Percentiles rank a stretch among this genome's conserved stretches.
phyloP scores from a whole-genome alignment of 2,329 filamentous ascomycete species.

The Colletotrichum agaves region DNA sequence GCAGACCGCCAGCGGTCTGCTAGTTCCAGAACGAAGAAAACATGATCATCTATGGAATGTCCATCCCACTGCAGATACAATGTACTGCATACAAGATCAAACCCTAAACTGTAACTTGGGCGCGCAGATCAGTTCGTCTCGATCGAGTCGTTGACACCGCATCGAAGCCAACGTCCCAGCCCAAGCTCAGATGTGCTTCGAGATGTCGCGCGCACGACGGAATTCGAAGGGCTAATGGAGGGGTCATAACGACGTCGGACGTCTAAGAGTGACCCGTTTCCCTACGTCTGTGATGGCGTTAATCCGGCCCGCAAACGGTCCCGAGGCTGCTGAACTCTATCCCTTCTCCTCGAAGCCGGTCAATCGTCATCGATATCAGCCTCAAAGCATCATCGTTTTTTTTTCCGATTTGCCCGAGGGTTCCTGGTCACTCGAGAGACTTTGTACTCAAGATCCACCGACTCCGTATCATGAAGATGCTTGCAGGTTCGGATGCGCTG shows the following conservation, averaged over 20 bases:
- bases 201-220: not conserved
- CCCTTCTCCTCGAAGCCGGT: not conserved
- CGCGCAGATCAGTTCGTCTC: conserved; percentile 21
- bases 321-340: conserved; percentile 16
- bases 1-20: conserved; percentile 13
- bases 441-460: not conserved
- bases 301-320: conserved; percentile 23
- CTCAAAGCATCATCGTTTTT: not conserved
- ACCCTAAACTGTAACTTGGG: not conserved
- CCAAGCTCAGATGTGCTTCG: not conserved
- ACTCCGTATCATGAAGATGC: not conserved
- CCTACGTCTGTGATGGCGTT: conserved; percentile 4
- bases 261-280: not conserved
- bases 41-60: not conserved
- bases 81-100: not conserved
- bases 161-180: conserved; percentile 11
- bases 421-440: not conserved
- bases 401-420: not conserved
- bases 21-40: not conserved
- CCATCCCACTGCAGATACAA: not conserved
- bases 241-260: not conserved
- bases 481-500: not conserved
- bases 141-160: conserved; percentile 11
- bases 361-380: conserved; percentile 30
- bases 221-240: not conserved